phyloP scores from a whole-genome alignment of 2,329 filamentous ascomycete genomes.

The Sporothrix variecibatus region DNA sequence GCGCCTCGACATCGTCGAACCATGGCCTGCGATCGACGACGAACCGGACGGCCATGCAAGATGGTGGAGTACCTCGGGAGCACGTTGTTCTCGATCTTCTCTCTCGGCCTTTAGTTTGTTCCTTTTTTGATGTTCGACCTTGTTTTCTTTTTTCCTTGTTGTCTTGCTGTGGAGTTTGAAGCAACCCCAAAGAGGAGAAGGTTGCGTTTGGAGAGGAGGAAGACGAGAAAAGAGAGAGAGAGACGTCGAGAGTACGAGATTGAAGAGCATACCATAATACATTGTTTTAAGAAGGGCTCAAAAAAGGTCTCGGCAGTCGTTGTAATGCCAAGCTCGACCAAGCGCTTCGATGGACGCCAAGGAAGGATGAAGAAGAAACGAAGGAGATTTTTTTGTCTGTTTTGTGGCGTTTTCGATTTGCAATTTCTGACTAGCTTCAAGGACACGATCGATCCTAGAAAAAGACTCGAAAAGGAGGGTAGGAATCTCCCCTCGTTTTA shows the following conservation, averaged over 20 bases:
- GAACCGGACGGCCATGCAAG: not conserved
- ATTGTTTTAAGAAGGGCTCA: no score
- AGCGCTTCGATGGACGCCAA: not conserved
- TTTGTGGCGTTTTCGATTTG: constrained; percentile 1
- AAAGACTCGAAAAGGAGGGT: not conserved
- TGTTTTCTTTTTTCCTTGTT: not conserved
- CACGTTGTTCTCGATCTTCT: not conserved
- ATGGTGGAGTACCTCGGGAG: not conserved
- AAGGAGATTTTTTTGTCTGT: not conserved
- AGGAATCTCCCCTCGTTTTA: not conserved
- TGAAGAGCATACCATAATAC: not conserved
- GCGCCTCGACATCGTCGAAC: not conserved
- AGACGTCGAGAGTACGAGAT: not conserved
- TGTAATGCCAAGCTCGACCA: not conserved
- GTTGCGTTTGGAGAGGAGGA: not conserved
- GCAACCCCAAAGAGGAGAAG: not conserved
- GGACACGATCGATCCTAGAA: not conserved
- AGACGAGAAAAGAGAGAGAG: no score
- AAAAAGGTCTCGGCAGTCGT: not conserved
- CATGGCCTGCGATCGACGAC: not conserved
- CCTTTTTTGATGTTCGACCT: not conserved
- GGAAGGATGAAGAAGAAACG: not conserved
- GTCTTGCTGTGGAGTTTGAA: not conserved
- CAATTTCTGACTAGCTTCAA: not conserved
- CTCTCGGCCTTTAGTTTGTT: not conserved